Percentiles rank a stretch among this genome's conserved stretches.
phyloP scores from a whole-genome alignment of 768 basidiomycete species.

The Tricholoma hemisulphureum region DNA sequence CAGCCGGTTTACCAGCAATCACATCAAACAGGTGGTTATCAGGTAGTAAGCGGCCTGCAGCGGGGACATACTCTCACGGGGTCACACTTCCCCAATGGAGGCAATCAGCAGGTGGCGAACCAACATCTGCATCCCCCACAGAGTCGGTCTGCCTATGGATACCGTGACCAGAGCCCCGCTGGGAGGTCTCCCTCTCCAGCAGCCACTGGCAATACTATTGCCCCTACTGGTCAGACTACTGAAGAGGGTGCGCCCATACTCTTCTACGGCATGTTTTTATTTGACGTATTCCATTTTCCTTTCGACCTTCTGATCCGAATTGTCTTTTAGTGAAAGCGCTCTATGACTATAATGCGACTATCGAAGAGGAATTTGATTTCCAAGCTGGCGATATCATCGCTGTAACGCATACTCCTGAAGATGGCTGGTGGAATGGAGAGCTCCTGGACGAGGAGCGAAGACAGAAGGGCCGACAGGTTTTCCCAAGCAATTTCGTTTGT shows the following conservation, averaged over 20 bases:
- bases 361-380: slow-evolving; percentile 95
- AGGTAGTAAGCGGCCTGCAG: slow-evolving; percentile 26
- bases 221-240: slow-evolving; percentile 74
- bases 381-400: slow-evolving; percentile 94
- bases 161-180: slow-evolving; percentile 45
- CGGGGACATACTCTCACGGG: slow-evolving; percentile 21
- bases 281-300: neutral
- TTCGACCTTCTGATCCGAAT: neutral
- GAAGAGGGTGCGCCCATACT: slow-evolving; percentile 81
- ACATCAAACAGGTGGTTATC: slow-evolving; percentile 19
- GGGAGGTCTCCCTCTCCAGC: slow-evolving; percentile 51
- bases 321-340: slow-evolving; percentile 74
- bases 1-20: slow-evolving; percentile 25
- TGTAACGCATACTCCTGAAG: slow-evolving; percentile 89
- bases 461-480: slow-evolving; percentile 69
- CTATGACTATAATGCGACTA: slow-evolving; percentile 82
- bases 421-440: slow-evolving; percentile 97
- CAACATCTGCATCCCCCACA: slow-evolving; percentile 31
- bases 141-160: slow-evolving; percentile 31
- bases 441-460: slow-evolving; percentile 74
- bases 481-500: slow-evolving; percentile 88
- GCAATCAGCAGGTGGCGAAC: slow-evolving; percentile 20
- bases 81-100: slow-evolving; percentile 11
- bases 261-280: slow-evolving; percentile 73
- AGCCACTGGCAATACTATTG: slow-evolving; percentile 29